A percentile compares a stretch with the other conserved stretches of the same genome.
Conservation (phyloP, 495 filamentous ascomycete species). For the Penicillium chermesinum region DNA sequence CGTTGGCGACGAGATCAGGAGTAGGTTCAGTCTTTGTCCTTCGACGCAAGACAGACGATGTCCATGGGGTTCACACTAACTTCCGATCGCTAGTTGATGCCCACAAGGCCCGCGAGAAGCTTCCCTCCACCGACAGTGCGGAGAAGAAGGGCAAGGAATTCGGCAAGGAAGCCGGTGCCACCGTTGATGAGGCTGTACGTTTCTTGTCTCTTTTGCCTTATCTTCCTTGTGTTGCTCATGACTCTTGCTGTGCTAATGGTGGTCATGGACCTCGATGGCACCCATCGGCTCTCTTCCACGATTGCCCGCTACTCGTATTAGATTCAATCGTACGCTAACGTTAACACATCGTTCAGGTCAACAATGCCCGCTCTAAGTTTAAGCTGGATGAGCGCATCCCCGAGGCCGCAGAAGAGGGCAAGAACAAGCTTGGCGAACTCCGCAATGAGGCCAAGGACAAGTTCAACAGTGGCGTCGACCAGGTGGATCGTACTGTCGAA, state of each 20-base stretch:
- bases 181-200: constrained; percentile 54
- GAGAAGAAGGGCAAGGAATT: constrained; percentile 49
- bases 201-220: neutral
- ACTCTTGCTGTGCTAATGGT: too few species aligned
- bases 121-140: constrained; percentile 45
- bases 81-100: constrained; percentile 48
- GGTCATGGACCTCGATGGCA: too few species aligned
- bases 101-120: constrained; percentile 57
- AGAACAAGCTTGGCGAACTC: constrained; percentile 66
- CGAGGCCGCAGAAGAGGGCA: constrained; percentile 52
- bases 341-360: constrained; percentile 45
- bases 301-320: neutral
- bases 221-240: neutral
- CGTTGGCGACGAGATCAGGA: constrained; percentile 76
- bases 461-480: constrained; percentile 49
- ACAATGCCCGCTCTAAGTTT: constrained; percentile 55
- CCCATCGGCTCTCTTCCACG: neutral
- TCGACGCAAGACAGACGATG: too few species aligned
- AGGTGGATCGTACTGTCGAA: constrained; percentile 68
- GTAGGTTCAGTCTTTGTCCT: too few species aligned
- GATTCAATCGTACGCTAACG: constrained; percentile 6
- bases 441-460: constrained; percentile 39
- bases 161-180: constrained; percentile 47
- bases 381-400: constrained; percentile 55
- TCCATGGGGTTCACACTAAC: too few species aligned